Evolutionary conservation across 164 flowering plant species (phyloP), one percentile per base, ranked within the genome.

Genomic region (Pachysandra terminalis): DNA sequence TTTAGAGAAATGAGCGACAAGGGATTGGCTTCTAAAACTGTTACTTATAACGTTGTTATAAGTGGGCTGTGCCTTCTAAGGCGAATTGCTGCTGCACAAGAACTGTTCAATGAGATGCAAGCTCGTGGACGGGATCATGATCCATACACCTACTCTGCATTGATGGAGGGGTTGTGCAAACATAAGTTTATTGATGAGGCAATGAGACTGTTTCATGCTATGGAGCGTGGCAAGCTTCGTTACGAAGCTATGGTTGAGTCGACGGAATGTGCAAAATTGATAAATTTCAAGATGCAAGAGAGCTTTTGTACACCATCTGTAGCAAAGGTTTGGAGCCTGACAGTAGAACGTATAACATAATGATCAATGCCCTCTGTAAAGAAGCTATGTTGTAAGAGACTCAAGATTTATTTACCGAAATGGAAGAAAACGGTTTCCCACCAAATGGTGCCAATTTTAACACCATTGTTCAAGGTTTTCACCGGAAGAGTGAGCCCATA

Each of bases 11-110:
- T n/a, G n/a, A 0, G 3, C 3, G 17, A 6, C 17, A 63, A 35
- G 56, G 76, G 76, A 57, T 9, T 73, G 19, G 24, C 13, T 8
- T 72, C 72, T 13, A 58, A 35, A 19, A 28, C 60, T 6, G 26
- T 57, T 25, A 73, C 71, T 12, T 73, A 63, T 28, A 64, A 12
- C 25, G 28, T 72, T 22, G 68, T 73, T 8, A 51, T 73, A 8
- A 49, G 19, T 35, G 70, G 70, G 19, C 49, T 69, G 26, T 74
- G 69, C 51, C n/a, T 40, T 1, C 49, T 9, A 10, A 65, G 70
- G 35, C 4, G 19, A 65, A 45, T 61, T 32, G 64, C 9, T 23
- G 13, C 9, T 61, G 78, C 78, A 19, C 51, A 45, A 35, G 24
- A 26, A 14, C 7, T 66, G 14, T 61, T 62, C 28, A n/a, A n/a